Conservation (phyloP, 768 basidiomycete genomes). For the Mycena leptocephala region DNA sequence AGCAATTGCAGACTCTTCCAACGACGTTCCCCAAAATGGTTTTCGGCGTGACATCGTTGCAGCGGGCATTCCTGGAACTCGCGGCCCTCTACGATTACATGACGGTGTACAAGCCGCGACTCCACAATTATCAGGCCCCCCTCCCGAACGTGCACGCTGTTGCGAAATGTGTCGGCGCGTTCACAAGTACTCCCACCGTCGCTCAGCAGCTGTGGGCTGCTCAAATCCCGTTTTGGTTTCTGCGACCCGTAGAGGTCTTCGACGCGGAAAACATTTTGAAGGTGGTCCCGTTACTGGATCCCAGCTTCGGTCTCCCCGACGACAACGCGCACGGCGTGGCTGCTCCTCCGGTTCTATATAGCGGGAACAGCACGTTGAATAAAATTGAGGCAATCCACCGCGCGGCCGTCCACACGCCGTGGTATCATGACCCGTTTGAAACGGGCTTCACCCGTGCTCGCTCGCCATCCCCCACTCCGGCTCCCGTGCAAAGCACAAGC, state of each 20-base stretch:
- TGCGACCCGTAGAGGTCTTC: neutral
- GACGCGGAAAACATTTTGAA: neutral
- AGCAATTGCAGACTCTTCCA: conserved; percentile 4
- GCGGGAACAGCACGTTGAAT: neutral
- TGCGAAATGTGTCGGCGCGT: neutral
- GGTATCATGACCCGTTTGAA: neutral
- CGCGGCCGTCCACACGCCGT: neutral
- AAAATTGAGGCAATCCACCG: neutral
- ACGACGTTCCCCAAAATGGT: neutral
- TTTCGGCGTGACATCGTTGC: neutral
- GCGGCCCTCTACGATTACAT: neutral
- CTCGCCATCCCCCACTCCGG: neutral
- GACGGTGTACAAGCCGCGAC: neutral
- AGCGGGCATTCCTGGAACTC: neutral
- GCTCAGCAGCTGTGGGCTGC: conserved; percentile 2
- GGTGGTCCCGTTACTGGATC: neutral
- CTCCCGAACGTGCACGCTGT: neutral
- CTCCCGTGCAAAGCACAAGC: too few species aligned
- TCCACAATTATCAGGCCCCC: neutral
- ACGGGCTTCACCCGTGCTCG: neutral
- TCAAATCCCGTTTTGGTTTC: neutral
- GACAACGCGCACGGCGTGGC: neutral
- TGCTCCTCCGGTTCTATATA: neutral
- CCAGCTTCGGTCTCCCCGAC: too few species aligned
- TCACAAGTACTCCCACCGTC: neutral